Percentiles rank a stretch among this genome's conserved stretches.
These are phyloP conservation scores for Inga oerstediana DNA, from an alignment of 306 rosid genomes.

Conservation along the genomic window DNA sequence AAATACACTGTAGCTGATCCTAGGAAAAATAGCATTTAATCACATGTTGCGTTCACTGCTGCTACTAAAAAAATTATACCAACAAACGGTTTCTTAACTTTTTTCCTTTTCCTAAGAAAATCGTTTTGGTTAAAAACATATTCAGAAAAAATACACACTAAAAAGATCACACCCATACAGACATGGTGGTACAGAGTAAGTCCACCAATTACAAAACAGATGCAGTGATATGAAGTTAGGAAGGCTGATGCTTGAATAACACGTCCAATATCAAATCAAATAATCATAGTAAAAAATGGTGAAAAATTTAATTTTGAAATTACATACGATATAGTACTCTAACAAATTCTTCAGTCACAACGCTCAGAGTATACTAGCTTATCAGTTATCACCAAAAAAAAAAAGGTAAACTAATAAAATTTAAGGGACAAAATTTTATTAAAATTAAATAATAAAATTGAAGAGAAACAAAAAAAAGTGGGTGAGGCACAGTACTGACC, in stretches of 20 bases:
- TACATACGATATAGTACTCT: neutral
- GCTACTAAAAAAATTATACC: neutral
- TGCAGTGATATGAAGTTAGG: neutral
- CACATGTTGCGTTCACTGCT: neutral
- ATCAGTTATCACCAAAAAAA: too few species aligned
- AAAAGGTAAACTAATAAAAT: too few species aligned
- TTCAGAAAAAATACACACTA: neutral
- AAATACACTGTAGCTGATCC: neutral
- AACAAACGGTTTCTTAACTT: neutral
- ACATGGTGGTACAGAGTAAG: neutral
- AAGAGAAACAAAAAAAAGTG: neutral
- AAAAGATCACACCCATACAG: neutral
- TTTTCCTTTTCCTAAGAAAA: too few species aligned
- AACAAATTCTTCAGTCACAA: neutral
- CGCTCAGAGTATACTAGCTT: neutral
- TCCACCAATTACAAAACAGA: neutral
- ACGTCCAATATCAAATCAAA: too few species aligned
- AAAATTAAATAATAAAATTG: neutral
- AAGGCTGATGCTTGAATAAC: neutral
- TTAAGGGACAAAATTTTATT: too few species aligned
- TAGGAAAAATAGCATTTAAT: neutral
- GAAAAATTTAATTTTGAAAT: neutral
- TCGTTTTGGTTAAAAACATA: neutral
- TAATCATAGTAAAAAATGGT: too few species aligned
- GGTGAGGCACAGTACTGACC: conserved; percentile 49